Conservation (phyloP, 768 basidiomycete genomes). For the Pleurotus pulmonarius region DNA sequence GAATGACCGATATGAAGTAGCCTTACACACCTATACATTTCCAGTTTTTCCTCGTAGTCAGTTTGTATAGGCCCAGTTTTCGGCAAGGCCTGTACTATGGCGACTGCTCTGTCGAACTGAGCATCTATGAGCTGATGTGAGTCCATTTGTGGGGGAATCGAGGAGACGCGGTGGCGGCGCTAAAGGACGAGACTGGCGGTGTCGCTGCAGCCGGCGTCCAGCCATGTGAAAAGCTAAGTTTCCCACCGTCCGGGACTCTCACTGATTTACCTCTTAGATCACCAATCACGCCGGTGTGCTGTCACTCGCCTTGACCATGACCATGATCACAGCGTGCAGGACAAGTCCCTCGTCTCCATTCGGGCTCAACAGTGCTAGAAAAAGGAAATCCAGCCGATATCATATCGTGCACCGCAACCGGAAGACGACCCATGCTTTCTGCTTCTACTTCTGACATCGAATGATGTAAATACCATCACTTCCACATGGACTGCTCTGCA, state of each 20-base stretch:
- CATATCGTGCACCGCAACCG: not conserved
- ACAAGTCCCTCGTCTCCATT: not conserved
- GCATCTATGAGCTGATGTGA: conserved; percentile 67
- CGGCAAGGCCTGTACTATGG: conserved; percentile 89
- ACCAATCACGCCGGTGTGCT: not conserved
- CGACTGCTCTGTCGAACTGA: conserved; percentile 91
- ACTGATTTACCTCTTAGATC: conserved; percentile 1
- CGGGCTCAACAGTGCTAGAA: not conserved
- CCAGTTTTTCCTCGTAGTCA: conserved; percentile 90
- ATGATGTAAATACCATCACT: too few relatives aligned
- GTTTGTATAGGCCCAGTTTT: conserved; percentile 96
- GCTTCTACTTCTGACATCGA: not conserved
- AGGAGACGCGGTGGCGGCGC: not conserved
- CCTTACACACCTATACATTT: conserved; percentile 77
- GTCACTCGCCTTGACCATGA: not conserved
- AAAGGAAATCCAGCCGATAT: not conserved
- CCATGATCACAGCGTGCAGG: not conserved
- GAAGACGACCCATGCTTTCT: too few relatives aligned
- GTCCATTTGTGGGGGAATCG: conserved; percentile 38
- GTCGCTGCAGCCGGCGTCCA: not conserved
- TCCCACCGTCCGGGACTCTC: not conserved
- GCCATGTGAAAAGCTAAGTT: conserved; percentile 1
- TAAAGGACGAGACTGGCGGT: not conserved
- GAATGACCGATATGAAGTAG: not conserved
- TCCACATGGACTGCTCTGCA: conserved; percentile 3